Conservation (phyloP, 768 basidiomycete species). For the Boletus vinaceobasis region DNA sequence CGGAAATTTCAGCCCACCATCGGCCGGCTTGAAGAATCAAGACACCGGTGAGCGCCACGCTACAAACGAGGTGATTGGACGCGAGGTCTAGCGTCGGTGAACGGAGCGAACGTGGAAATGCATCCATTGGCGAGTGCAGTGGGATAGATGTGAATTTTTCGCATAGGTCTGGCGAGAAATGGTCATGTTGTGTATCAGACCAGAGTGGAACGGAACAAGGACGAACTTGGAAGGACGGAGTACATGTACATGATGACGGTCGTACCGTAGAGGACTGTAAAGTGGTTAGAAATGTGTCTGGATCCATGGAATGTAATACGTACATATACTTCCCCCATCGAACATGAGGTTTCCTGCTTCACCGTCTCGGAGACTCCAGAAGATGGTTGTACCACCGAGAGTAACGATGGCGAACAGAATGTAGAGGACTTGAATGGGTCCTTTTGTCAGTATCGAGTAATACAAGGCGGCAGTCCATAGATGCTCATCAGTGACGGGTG, state of each 20-base stretch:
- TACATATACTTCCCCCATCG: slow-evolving; percentile 85
- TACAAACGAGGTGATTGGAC: slow-evolving; percentile 80
- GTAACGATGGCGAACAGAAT: slow-evolving; percentile 52
- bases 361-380: slow-evolving; percentile 76
- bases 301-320: slow-evolving; percentile 26
- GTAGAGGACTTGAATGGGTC: slow-evolving; percentile 54
- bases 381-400: slow-evolving; percentile 62
- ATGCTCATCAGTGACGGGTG: slow-evolving; percentile 79
- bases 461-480: slow-evolving; percentile 82
- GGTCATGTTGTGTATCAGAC: slow-evolving; percentile 8
- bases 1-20: slow-evolving; percentile 79
- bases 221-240: slow-evolving; percentile 78
- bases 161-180: slow-evolving; percentile 44
- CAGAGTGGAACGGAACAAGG: not conserved
- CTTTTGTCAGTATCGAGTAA: slow-evolving; percentile 73
- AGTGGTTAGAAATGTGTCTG: not conserved
- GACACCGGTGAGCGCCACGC: slow-evolving; percentile 85
- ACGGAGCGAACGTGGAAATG: slow-evolving; percentile 62
- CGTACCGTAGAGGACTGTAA: slow-evolving; percentile 68
- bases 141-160: slow-evolving; percentile 60
- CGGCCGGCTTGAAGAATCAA: slow-evolving; percentile 79
- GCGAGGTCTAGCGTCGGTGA: slow-evolving; percentile 73
- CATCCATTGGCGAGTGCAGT: slow-evolving; percentile 45
- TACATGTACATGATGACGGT: slow-evolving; percentile 70
- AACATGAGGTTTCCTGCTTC: slow-evolving; percentile 87